Conservation (phyloP, 495 filamentous ascomycete genomes). For the Halenospora varia region DNA sequence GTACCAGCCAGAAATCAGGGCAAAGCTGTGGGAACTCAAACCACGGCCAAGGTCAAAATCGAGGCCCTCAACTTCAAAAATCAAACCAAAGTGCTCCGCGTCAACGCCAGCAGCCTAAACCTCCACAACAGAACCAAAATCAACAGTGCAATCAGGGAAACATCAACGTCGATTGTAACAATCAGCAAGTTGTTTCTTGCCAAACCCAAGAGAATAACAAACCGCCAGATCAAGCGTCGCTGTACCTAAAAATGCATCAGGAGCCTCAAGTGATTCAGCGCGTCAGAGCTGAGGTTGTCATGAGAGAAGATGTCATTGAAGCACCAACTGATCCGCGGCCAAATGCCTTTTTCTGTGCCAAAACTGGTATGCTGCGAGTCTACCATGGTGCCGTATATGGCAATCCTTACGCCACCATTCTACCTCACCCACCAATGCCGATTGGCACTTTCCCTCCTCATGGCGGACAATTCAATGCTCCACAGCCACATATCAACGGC, state of each 20-base stretch:
- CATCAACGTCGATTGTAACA: no score
- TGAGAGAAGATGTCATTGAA: slow-evolving; percentile 41
- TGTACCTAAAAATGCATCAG: neutral
- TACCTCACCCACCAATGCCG: slow-evolving; percentile 29
- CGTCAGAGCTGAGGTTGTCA: slow-evolving; percentile 31
- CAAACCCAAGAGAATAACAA: neutral
- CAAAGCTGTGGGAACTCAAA: neutral
- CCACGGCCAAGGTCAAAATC: slow-evolving; percentile 12
- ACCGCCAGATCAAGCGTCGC: neutral
- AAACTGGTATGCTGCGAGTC: slow-evolving; percentile 36
- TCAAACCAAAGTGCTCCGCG: no score
- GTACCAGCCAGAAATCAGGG: neutral
- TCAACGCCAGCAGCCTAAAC: neutral
- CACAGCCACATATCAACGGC: neutral
- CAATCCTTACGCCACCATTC: slow-evolving; percentile 31
- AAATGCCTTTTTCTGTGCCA: slow-evolving; percentile 45
- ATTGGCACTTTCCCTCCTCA: slow-evolving; percentile 19
- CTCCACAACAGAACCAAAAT: neutral
- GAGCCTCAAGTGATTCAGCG: slow-evolving; percentile 32
- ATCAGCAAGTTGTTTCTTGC: neutral
- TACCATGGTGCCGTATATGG: slow-evolving; percentile 47
- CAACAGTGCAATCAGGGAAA: neutral
- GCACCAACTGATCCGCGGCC: slow-evolving; percentile 37
- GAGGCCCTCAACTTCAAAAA: no score
- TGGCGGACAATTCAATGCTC: slow-evolving; percentile 16